These are phyloP conservation scores for Paecilomyces sp. DNA, from an alignment of 2,329 filamentous ascomycete genomes.

Conservation along the genomic window DNA sequence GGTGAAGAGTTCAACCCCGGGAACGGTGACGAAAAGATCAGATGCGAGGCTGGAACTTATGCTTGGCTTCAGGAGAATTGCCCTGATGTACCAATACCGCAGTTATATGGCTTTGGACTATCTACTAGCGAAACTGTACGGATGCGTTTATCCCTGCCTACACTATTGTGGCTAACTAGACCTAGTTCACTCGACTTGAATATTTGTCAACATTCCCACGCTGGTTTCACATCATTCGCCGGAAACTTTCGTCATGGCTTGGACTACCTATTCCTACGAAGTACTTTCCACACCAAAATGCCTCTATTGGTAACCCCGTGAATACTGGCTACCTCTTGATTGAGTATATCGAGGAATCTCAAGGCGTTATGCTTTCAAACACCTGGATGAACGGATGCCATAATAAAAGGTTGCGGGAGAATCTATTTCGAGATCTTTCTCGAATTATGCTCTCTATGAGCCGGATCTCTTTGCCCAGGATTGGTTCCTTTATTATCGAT, in stretches of 20 bases:
- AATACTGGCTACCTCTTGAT: constrained; percentile 12
- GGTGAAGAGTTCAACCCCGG: too few relatives aligned
- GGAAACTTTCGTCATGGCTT: neutral
- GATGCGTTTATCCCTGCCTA: too few relatives aligned
- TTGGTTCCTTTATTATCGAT: constrained; percentile 15
- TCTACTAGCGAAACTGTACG: constrained; percentile 18
- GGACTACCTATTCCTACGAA: too few relatives aligned
- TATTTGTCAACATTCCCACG: too few relatives aligned
- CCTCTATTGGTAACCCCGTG: too few relatives aligned
- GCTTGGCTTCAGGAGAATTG: constrained; percentile 33
- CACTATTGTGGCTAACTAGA: too few relatives aligned
- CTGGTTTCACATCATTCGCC: too few relatives aligned
- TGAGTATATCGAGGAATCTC: constrained; percentile 14
- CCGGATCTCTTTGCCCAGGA: too few relatives aligned
- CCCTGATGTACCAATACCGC: constrained; percentile 28
- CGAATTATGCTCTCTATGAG: too few relatives aligned
- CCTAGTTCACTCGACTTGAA: neutral
- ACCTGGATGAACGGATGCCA: too few relatives aligned
- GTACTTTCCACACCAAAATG: too few relatives aligned
- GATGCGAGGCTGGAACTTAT: constrained; percentile 31
- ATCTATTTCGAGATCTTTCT: neutral
- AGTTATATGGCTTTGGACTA: constrained; percentile 28
- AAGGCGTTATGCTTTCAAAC: constrained; percentile 1
- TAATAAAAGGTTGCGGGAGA: neutral
- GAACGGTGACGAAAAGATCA: too few relatives aligned